Conservation (phyloP, 805 yeast genomes). For the Cyberlindnera saturnus region DNA sequence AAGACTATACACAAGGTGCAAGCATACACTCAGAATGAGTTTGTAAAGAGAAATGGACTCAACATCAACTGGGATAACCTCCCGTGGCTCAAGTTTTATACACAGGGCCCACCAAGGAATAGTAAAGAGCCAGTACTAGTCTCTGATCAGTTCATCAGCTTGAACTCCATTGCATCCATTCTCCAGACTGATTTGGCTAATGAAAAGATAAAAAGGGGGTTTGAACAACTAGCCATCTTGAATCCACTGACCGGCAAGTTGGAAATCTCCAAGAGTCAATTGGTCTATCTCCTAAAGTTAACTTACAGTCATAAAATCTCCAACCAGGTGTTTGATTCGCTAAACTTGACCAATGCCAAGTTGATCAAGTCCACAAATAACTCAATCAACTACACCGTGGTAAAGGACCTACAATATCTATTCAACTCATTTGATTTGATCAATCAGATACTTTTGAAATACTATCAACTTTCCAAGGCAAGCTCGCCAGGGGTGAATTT, state of each 20-base stretch:
- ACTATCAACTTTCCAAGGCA: conserved; percentile 17
- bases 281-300: conserved; percentile 26
- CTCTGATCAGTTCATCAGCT: conserved; percentile 25
- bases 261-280: conserved; percentile 31
- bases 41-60: conserved; percentile 25
- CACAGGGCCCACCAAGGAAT: conserved; percentile 9
- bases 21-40: conserved; percentile 25
- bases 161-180: conserved; percentile 35
- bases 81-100: conserved; percentile 14
- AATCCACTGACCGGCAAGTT: conserved; percentile 24
- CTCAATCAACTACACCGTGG: conserved; percentile 25
- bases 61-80: conserved; percentile 31
- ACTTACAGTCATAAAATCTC: conserved; percentile 35
- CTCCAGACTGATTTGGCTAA: conserved; percentile 35
- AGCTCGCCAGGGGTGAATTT: conserved; percentile 18
- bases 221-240: conserved; percentile 24
- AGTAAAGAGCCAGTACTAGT: neutral
- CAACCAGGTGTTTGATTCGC: conserved; percentile 28
- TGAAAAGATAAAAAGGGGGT: conserved; percentile 25
- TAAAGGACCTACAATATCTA: conserved; percentile 33
- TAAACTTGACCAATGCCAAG: conserved; percentile 18
- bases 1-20: conserved; percentile 28
- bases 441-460: conserved; percentile 31
- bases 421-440: conserved; percentile 35
- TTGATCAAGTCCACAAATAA: conserved; percentile 22